phyloP scores from a whole-genome alignment of 345 rosid genomes.

The Gossypium ekmanianum region DNA sequence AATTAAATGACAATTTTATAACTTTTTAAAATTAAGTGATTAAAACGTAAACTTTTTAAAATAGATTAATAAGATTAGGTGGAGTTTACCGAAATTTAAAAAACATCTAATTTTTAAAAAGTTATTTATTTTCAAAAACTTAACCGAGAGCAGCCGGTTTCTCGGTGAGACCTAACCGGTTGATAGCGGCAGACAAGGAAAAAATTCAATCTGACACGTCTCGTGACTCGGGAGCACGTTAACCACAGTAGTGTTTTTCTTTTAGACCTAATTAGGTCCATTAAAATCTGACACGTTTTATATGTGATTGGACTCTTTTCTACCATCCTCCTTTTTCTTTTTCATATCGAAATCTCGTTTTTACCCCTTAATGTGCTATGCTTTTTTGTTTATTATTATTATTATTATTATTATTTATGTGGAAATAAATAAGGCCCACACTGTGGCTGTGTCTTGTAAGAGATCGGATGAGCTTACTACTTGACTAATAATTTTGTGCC shows the following conservation, averaged over 20 bases:
- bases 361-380: not conserved
- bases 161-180: conserved; percentile 15
- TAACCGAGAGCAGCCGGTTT: conserved; percentile 16
- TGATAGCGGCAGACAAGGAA: conserved; percentile 11
- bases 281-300: conserved; percentile 1
- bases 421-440: too few species aligned
- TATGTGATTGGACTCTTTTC: not conserved
- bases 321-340: not conserved
- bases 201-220: conserved; percentile 16
- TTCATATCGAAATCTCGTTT: not conserved
- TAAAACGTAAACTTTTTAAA: too few species aligned
- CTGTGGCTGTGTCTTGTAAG: too few species aligned
- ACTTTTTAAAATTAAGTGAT: rapidly evolving
- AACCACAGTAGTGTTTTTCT: conserved; percentile 28
- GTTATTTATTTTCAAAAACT: too few species aligned
- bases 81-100: too few species aligned
- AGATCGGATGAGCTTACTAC: too few species aligned
- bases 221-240: conserved; percentile 29
- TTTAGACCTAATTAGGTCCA: conserved; percentile 5
- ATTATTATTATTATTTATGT: too few species aligned
- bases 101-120: too few species aligned
- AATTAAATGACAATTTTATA: too few species aligned
- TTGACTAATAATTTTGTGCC: too few species aligned
- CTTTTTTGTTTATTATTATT: too few species aligned
- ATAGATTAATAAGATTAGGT: too few species aligned